A percentile compares a stretch with the other conserved stretches of the same genome.
Evolutionary conservation across 352 stramenopile species (phyloP).

Genomic region (Pythium volutum): DNA sequence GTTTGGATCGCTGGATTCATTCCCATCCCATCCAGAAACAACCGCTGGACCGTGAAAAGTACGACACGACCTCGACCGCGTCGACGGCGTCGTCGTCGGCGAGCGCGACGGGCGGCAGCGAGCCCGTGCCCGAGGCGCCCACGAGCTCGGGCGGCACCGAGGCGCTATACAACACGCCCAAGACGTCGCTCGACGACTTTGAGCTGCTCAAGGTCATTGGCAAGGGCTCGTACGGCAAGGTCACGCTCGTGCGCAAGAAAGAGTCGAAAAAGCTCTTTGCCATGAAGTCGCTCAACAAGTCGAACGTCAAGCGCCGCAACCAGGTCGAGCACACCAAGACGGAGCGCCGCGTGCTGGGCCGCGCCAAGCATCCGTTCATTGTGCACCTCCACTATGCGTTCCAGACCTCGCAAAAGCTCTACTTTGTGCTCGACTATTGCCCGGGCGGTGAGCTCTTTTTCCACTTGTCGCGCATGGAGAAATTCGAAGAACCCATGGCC

Average conservation of each 20-base stretch:
- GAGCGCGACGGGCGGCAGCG: conserved; percentile 22
- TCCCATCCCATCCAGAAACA: conserved; percentile 53
- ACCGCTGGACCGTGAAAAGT: conserved; percentile 45
- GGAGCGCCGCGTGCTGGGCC: conserved; percentile 97
- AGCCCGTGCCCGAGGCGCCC: conserved; percentile 32
- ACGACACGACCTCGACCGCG: conserved; percentile 15
- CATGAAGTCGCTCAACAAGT: conserved; percentile 99
- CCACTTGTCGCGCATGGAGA: conserved; percentile 90
- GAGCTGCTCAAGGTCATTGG: conserved; percentile 83
- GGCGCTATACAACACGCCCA: conserved; percentile 82
- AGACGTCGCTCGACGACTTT: conserved; percentile 88
- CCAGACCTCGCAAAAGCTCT: conserved; percentile 91
- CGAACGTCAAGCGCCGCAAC: conserved; percentile 90
- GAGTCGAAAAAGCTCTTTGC: conserved; percentile 91
- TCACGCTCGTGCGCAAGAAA: conserved; percentile 85
- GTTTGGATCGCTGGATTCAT: background rate
- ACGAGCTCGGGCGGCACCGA: conserved; percentile 37
- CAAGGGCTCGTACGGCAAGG: conserved; percentile 86
- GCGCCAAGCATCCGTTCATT: conserved; percentile 98
- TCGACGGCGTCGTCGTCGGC: conserved; percentile 33
- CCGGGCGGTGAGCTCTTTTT: conserved; percentile 97
- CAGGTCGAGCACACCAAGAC: conserved; percentile 95
- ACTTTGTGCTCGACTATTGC: conserved; percentile 89
- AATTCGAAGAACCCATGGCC: conserved; percentile 56
- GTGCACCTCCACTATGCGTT: conserved; percentile 97